Evolutionary conservation across 2,329 filamentous ascomycete genomes (phyloP), one percentile per base, ranked within the genome.

Genomic region (Ascocoryne sarcoides): DNA sequence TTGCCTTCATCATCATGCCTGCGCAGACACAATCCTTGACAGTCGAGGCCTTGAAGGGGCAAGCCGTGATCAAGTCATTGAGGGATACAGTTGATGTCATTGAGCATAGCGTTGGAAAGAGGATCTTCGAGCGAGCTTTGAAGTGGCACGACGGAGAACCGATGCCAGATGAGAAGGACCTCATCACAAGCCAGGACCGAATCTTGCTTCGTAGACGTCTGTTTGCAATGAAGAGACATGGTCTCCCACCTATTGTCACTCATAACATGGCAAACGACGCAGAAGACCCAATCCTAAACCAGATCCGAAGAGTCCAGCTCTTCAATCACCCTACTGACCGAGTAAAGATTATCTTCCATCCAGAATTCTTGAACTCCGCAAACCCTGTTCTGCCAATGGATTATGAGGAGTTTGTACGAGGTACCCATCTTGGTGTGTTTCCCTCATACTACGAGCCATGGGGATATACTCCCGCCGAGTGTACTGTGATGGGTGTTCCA

Each of bases 1-100:
- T 98, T 14, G 90, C 92, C 15, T 98, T 98, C 61, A 84, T 98
- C 64, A 96, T 98, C 62, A 94, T 98, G 87, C 92, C 92, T 2
- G 92, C 92, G 1, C 88, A 96, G 65, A 96, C 90, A 2, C 85
- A 87, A 5, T 95, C 90, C 0, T 73, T 98, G 40, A 94, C 92
- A 0, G 92, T 96, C 2, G 92, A 96, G 62, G 87, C 92, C 1
- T 75, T 98, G 47, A 94, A 95, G 65, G 92, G 92, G 33, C 92
- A 98, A 64, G 92, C 92, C 0, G 90, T 95, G 31, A 90, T 96
- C 67, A 98, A 96, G 65, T 94, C 90, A 17, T 73, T 98, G 43
- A 78, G 88, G 44, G 92, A 96, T 57, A 95, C 90, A 0, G 81
- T 95, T 31, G 84, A 90, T 57, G 81, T 92, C 57, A 95, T 98